Conservation (phyloP, 2,329 filamentous ascomycete genomes). For the Ophiocordyceps camponoti-rufipedis region DNA sequence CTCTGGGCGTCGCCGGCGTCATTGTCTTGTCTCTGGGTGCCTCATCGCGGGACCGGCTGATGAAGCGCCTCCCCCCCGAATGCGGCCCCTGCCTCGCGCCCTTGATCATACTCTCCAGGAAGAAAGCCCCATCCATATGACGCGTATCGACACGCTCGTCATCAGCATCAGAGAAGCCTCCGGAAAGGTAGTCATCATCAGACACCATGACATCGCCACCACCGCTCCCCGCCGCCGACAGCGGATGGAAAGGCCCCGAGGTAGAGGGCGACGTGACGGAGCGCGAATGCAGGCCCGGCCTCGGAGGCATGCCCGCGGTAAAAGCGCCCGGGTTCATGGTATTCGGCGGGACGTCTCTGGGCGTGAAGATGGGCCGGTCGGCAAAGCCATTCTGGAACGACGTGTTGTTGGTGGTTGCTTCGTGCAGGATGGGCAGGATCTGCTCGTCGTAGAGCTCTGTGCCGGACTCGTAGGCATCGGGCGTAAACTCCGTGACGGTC, state of each 20-base stretch:
- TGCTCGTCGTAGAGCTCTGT: conserved; percentile 85
- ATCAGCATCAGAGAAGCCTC: conserved; percentile 65
- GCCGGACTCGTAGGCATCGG: conserved; percentile 50
- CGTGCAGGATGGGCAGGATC: conserved; percentile 74
- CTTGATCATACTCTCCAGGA: conserved; percentile 42
- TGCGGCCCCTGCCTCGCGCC: conserved; percentile 37
- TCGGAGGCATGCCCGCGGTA: conserved; percentile 22
- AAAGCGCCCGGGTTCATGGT: conserved; percentile 46
- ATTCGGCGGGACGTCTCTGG: conserved; percentile 40
- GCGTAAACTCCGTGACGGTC: conserved; percentile 46
- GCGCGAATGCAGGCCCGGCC: conserved; percentile 59
- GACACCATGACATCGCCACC: conserved; percentile 41
- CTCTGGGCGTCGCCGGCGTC: conserved; percentile 20
- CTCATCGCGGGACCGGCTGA: conserved; percentile 16
- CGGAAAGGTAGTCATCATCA: conserved; percentile 59
- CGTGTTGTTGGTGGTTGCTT: conserved; percentile 60
- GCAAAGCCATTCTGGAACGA: conserved; percentile 82
- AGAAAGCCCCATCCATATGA: conserved; percentile 29
- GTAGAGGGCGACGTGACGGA: conserved; percentile 69
- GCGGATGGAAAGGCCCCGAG: conserved; percentile 31
- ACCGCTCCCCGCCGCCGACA: conserved; percentile 15
- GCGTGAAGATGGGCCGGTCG: conserved; percentile 46
- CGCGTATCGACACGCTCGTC: conserved; percentile 27
- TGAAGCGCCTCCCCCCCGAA: conserved; percentile 15
- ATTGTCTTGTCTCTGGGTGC: conserved; percentile 15